A percentile compares a stretch with the other conserved stretches of the same genome.
Evolutionary conservation across 2,329 filamentous ascomycete genomes (phyloP).

Genomic region (Diplodia corticola): DNA sequence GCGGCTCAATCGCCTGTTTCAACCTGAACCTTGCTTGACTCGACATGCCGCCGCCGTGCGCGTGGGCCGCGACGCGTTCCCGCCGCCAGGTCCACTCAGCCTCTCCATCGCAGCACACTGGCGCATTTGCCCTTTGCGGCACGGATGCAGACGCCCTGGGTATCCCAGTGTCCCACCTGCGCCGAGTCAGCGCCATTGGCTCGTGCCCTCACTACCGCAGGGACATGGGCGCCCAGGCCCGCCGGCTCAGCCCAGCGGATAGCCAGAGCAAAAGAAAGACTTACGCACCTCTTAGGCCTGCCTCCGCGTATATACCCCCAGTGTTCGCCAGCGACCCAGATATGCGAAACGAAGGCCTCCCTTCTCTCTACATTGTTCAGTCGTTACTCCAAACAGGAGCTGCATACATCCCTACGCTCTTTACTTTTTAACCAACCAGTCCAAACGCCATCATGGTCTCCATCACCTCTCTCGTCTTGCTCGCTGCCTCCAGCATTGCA

Average conservation of each 20-base stretch:
- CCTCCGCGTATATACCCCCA: not conserved
- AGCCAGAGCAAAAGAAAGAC: not conserved
- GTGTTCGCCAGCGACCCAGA: not conserved
- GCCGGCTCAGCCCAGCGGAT: not conserved
- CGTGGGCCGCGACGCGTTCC: not conserved
- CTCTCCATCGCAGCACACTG: not conserved
- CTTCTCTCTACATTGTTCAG: constrained; percentile 1
- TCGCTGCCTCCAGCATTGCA: constrained; percentile 4
- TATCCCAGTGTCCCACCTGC: not conserved
- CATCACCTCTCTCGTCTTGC: constrained; percentile 1
- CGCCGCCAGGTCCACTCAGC: constrained; percentile 3
- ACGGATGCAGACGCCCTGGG: not conserved
- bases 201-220: not conserved
- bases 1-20: not conserved
- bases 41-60: not conserved
- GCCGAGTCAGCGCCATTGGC: not conserved
- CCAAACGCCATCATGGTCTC: constrained; percentile 7
- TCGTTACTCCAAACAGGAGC: constrained; percentile 15
- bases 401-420: not conserved
- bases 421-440: constrained; percentile 6
- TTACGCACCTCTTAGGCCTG: not conserved
- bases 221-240: too few species aligned
- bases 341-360: constrained; percentile 18
- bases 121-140: not conserved
- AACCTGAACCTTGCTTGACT: constrained; percentile 1